Evolutionary conservation across 2,329 filamentous ascomycete species (phyloP).

Genomic region (Xylariomycetidae sp.): DNA sequence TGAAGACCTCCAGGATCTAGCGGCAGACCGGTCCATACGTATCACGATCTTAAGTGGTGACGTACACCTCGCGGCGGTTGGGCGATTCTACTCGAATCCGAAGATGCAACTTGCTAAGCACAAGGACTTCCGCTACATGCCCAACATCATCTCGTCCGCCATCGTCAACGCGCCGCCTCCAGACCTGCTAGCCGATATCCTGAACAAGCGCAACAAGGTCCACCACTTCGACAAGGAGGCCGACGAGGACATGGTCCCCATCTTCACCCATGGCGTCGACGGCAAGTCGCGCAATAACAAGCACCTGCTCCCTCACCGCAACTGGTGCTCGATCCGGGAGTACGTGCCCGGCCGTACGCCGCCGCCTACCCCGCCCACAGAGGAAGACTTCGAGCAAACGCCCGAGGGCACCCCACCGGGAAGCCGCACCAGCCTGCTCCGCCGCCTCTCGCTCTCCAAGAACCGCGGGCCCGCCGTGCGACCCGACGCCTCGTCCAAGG

Average conservation of each 20-base stretch:
- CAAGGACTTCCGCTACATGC: conserved; percentile 92
- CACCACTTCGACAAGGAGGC: conserved; percentile 70
- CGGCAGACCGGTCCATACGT: conserved; percentile 85
- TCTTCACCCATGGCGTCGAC: conserved; percentile 86
- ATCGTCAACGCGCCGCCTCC: conserved; percentile 91
- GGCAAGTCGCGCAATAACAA: conserved; percentile 89
- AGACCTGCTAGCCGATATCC: conserved; percentile 78
- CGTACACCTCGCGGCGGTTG: conserved; percentile 85
- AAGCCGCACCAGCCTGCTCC: conserved; percentile 34
- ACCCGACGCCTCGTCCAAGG: conserved; percentile 31
- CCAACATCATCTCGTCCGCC: conserved; percentile 87
- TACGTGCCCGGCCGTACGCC: conserved; percentile 77
- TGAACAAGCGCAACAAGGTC: conserved; percentile 87
- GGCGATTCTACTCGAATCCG: conserved; percentile 91
- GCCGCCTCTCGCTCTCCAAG: conserved; percentile 37
- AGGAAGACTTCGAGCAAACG: conserved; percentile 36
- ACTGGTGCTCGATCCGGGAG: conserved; percentile 89
- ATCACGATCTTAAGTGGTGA: conserved; percentile 91
- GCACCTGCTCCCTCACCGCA: conserved; percentile 77
- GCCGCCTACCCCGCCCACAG: conserved; percentile 58
- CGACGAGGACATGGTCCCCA: conserved; percentile 91
- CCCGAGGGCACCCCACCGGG: conserved; percentile 32
- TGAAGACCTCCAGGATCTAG: conserved; percentile 86
- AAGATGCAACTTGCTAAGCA: conserved; percentile 77
- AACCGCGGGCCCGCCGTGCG: conserved; percentile 30